Evolutionary conservation across 1,284 basidiomycete genomes (phyloP).

Genomic region (Heterobasidion occidentale): DNA sequence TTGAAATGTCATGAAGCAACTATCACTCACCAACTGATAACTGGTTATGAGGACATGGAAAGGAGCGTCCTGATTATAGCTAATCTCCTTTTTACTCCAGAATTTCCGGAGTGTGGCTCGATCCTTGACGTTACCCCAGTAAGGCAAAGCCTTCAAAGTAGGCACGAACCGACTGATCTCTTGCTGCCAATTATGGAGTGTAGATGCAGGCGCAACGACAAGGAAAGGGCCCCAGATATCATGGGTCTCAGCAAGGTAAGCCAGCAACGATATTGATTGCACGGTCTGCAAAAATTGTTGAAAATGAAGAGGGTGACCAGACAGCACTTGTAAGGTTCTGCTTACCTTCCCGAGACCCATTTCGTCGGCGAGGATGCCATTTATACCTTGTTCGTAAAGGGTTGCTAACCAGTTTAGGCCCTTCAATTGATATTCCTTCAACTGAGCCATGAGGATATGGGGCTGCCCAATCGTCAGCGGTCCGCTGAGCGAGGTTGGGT

Average conservation of each 20-base stretch:
- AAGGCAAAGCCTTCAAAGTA: slow-evolving; percentile 88
- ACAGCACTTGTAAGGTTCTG: slow-evolving; percentile 4
- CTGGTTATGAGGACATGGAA: slow-evolving; percentile 98
- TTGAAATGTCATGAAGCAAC: neutral
- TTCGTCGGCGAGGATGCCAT: slow-evolving; percentile 96
- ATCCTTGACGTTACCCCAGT: slow-evolving; percentile 99
- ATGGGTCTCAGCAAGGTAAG: slow-evolving; percentile 95
- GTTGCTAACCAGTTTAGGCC: slow-evolving; percentile 98
- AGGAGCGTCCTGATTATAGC: slow-evolving; percentile 91
- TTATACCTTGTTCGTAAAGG: slow-evolving; percentile 98
- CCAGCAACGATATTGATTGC: slow-evolving; percentile 95
- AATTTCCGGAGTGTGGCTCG: slow-evolving; percentile 92
- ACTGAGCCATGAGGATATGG: slow-evolving; percentile 91
- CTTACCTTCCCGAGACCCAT: slow-evolving; percentile 93
- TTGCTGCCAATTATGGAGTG: slow-evolving; percentile 99
- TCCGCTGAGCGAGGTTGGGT: slow-evolving; percentile 90
- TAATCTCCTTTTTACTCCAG: slow-evolving; percentile 98
- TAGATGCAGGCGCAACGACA: slow-evolving; percentile 98
- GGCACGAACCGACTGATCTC: slow-evolving; percentile 96
- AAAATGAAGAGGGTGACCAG: neutral
- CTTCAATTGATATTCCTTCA: slow-evolving; percentile 99
- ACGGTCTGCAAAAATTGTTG: slow-evolving; percentile 64
- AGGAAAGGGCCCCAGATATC: slow-evolving; percentile 99
- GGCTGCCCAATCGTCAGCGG: slow-evolving; percentile 87
- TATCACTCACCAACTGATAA: slow-evolving; percentile 78